A percentile compares a stretch with the other conserved stretches of the same genome.
Conservation (phyloP, 2,329 filamentous ascomycete genomes). For the Zymoseptoria pseudotritici region DNA sequence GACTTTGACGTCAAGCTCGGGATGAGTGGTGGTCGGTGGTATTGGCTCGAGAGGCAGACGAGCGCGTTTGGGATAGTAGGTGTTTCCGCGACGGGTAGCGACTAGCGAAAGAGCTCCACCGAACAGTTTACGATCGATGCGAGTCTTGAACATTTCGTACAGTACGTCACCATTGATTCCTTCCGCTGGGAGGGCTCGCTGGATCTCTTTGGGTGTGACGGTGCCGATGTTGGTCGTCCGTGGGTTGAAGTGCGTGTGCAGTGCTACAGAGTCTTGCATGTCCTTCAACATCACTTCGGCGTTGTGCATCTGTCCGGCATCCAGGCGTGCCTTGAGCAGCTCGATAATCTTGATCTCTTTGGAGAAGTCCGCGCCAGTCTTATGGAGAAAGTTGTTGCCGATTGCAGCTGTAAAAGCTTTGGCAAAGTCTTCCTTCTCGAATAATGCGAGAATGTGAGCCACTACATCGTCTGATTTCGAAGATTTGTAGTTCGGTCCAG, state of each 20-base stretch:
- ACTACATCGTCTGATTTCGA: conserved; percentile 87
- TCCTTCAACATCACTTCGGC: conserved; percentile 98
- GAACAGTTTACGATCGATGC: conserved; percentile 23
- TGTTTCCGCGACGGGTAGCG: conserved; percentile 21
- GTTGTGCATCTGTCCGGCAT: conserved; percentile 75
- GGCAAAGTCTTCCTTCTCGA: conserved; percentile 90
- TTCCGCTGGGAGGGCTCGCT: conserved; percentile 29
- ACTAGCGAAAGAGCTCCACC: conserved; percentile 21
- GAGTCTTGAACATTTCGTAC: conserved; percentile 21
- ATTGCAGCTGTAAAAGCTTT: conserved; percentile 87
- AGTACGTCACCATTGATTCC: conserved; percentile 30
- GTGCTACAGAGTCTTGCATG: conserved; percentile 68
- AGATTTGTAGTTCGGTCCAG: conserved; percentile 80
- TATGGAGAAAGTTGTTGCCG: conserved; percentile 66
- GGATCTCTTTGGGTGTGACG: conserved; percentile 27
- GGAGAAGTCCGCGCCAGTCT: conserved; percentile 58
- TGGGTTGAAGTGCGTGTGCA: conserved; percentile 41
- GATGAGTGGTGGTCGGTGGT: conserved; percentile 5
- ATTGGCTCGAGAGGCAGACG: conserved; percentile 8
- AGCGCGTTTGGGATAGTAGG: conserved; percentile 25
- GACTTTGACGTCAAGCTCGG: conserved; percentile 51
- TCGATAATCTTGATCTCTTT: conserved; percentile 79
- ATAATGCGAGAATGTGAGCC: conserved; percentile 77
- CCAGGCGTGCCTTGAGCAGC: conserved; percentile 80
- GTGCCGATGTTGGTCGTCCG: conserved; percentile 10